Percentiles rank a stretch among this genome's conserved stretches.
phyloP scores from a whole-genome alignment of 169 alveolate genomes.

The Besnoitia besnoiti region DNA sequence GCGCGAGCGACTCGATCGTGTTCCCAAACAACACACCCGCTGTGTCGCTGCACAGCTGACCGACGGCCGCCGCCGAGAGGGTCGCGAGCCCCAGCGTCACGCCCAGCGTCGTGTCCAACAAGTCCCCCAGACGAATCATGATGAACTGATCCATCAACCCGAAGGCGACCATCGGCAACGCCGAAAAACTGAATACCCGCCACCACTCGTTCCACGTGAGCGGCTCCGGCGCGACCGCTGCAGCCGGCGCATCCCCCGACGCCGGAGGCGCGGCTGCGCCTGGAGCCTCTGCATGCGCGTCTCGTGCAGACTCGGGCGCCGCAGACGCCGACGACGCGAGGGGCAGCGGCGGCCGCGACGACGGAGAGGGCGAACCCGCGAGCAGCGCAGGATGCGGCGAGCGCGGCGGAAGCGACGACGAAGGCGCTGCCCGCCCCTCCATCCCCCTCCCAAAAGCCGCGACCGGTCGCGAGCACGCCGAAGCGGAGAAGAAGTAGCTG shows the following conservation, averaged over 20 bases:
- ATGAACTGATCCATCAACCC: conserved; percentile 74
- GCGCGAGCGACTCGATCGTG: conserved; percentile 56
- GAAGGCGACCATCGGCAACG: conserved; percentile 72
- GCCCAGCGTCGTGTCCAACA: conserved; percentile 65
- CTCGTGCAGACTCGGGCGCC: neutral
- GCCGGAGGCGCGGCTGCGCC: neutral
- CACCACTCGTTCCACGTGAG: conserved; percentile 10
- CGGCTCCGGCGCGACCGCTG: neutral
- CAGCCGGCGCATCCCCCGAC: neutral
- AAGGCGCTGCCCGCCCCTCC: too few relatives aligned
- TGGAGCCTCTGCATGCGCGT: neutral
- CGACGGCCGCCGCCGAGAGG: conserved; percentile 71
- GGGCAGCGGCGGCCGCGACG: neutral
- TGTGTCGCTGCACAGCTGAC: conserved; percentile 73
- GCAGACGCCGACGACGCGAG: neutral
- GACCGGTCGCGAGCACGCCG: too few relatives aligned
- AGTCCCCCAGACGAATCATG: conserved; percentile 70
- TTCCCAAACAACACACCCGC: conserved; percentile 68
- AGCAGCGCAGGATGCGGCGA: too few relatives aligned
- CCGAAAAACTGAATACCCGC: conserved; percentile 62
- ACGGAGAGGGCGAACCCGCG: neutral
- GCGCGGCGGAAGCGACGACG: too few relatives aligned
- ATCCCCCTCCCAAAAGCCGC: too few relatives aligned
- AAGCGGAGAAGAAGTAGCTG: too few relatives aligned
- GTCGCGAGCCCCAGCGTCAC: conserved; percentile 70